phyloP scores from a whole-genome alignment of 1,284 basidiomycete species.

The Peniophora sp. region DNA sequence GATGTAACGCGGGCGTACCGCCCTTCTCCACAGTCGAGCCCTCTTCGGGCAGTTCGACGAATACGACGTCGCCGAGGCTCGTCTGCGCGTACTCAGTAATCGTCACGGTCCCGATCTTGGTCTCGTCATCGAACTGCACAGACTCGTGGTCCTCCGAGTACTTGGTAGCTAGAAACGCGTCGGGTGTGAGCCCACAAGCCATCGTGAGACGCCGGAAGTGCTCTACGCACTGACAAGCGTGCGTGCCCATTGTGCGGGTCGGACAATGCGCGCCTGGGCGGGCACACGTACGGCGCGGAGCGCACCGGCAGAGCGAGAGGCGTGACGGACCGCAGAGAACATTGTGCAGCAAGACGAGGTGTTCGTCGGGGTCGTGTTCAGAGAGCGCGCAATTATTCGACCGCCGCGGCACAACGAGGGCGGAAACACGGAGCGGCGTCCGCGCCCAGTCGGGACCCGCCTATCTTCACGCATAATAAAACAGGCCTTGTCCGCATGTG shows the following conservation, averaged over 20 bases:
- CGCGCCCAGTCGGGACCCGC: constrained; percentile 14
- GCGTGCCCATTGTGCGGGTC: constrained; percentile 16
- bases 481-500: neutral
- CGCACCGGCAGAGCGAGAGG: constrained; percentile 17
- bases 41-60: constrained; percentile 83
- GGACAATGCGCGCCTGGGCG: constrained; percentile 10
- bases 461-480: constrained; percentile 17
- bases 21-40: constrained; percentile 69
- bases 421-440: constrained; percentile 2
- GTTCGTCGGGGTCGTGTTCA: constrained; percentile 5
- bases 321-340: constrained; percentile 21
- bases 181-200: neutral
- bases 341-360: constrained; percentile 9
- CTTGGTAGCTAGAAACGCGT: constrained; percentile 52
- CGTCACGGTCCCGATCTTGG: constrained; percentile 76
- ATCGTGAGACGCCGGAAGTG: neutral
- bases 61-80: constrained; percentile 94
- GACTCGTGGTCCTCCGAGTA: constrained; percentile 93
- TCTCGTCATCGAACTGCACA: constrained; percentile 73
- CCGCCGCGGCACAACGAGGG: constrained; percentile 1
- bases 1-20: constrained; percentile 43
- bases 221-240: constrained; percentile 29
- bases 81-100: constrained; percentile 95
- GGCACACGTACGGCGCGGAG: constrained; percentile 18
- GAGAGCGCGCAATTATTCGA: constrained; percentile 6